phyloP scores from a whole-genome alignment of 768 basidiomycete genomes.

The Hysterangium stoloniferum region DNA sequence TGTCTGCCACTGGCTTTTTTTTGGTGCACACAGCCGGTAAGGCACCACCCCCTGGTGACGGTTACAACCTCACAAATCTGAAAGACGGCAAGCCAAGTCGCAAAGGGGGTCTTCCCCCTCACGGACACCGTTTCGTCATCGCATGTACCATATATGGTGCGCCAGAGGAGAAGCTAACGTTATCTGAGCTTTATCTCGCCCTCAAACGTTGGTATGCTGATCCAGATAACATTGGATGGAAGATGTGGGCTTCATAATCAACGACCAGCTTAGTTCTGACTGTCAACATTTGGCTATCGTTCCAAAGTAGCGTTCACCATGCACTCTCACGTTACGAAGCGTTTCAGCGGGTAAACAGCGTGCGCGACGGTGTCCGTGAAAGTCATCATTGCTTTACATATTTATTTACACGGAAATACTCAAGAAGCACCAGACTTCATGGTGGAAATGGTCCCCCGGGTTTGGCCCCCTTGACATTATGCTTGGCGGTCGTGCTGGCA shows the following conservation, averaged over 20 bases:
- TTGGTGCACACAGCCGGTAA: neutral
- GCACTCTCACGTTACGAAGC: neutral
- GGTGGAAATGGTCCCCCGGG: neutral
- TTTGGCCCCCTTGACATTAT: neutral
- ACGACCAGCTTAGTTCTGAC: too few species aligned
- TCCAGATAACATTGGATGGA: neutral
- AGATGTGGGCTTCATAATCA: neutral
- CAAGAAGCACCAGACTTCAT: too few species aligned
- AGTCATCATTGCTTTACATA: neutral
- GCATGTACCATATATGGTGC: slow-evolving; percentile 64
- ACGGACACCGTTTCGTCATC: slow-evolving; percentile 23
- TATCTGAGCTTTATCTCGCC: slow-evolving; percentile 53
- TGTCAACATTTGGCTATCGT: neutral
- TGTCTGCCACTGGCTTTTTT: too few species aligned
- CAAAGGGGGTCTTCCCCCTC: neutral
- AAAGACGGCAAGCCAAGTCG: neutral
- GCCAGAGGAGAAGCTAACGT: slow-evolving; percentile 41
- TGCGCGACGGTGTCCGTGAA: neutral
- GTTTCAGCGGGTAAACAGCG: neutral
- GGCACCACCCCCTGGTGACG: neutral
- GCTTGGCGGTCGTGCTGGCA: neutral
- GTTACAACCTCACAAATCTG: neutral
- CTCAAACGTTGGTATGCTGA: slow-evolving; percentile 33
- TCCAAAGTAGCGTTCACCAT: neutral
- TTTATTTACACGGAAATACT: neutral